Evolutionary conservation across 805 yeast species (phyloP), one percentile per base, ranked within the genome.

Genomic region (Metschnikowia proteae): DNA sequence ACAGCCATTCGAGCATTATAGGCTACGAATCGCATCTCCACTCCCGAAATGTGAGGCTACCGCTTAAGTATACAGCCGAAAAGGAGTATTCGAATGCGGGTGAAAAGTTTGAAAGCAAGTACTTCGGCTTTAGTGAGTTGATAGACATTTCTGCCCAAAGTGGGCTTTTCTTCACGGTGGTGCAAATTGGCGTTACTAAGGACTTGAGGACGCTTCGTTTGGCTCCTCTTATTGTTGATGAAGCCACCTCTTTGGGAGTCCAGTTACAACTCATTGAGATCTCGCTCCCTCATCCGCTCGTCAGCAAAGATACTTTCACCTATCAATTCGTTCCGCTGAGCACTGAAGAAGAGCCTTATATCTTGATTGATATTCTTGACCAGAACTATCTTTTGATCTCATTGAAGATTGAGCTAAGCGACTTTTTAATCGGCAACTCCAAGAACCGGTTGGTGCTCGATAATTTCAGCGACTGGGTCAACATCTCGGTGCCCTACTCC

Each of bases 401-500:
- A 0, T 53, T 83, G 30, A 59, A 64, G 3, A 52, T 86, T 28
- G 64, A 68, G 13, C 53, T 75, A 7, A 57, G 67, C 3, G 74
- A 77, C 47, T 84, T 85, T 53, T 38, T 54, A 4, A 46, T 53
- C 23, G 56, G 58, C 9, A 49, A 57, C 26, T 45, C 52, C 3
- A 54, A 51, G 6, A 42, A 55, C 38, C 46, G 57, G 13, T 61
- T 67, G 39, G 47, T 55, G 3, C 54, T 69, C 39, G 62, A 61
- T 35, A 68, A 65, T 32, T 67, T 78, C 47, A 60, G 63, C 45
- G 67, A 76, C 39, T 88, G 95, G 94, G 81, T 88, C 47, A 74
- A 74, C 50, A 80, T 83, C 46, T 78, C 86, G 6, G 78, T 79
- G 33, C 91, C 94, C 0, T 86, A 84, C 62, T 25, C 76, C n/a